phyloP scores from a whole-genome alignment of 106 monocot genomes.

The Iris macrosiphon region DNA sequence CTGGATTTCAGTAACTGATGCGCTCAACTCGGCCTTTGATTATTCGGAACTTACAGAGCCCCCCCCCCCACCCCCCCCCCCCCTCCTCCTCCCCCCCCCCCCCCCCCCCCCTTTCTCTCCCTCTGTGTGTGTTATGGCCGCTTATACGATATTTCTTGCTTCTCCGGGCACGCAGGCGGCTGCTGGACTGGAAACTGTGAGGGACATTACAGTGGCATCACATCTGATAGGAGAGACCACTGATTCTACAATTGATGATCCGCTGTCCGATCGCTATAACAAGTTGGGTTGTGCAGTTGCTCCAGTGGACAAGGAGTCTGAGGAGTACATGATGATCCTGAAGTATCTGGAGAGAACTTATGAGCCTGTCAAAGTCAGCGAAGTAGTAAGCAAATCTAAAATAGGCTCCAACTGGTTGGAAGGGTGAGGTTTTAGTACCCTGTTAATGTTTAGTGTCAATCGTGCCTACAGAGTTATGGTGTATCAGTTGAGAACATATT shows the following conservation, averaged over 20 bases:
- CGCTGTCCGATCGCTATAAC: slow-evolving; percentile 41
- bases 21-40: slow-evolving; percentile 59
- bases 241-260: slow-evolving; percentile 40
- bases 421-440: too few species aligned
- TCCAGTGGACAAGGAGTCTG: slow-evolving; percentile 53
- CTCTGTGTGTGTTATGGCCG: too few species aligned
- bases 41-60: slow-evolving; percentile 29
- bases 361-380: slow-evolving; percentile 40
- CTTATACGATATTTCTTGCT: too few species aligned
- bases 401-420: too few species aligned
- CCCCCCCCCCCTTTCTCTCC: too few species aligned
- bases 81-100: too few species aligned
- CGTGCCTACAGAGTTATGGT: slow-evolving; percentile 49
- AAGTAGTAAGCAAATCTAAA: slow-evolving; percentile 46
- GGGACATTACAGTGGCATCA: slow-evolving; percentile 54
- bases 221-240: slow-evolving; percentile 44
- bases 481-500: slow-evolving; percentile 52
- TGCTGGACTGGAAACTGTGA: slow-evolving; percentile 27
- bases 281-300: slow-evolving; percentile 41
- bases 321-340: slow-evolving; percentile 73
- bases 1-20: slow-evolving; percentile 63
- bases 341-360: slow-evolving; percentile 69
- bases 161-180: slow-evolving; percentile 32
- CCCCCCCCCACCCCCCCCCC: too few species aligned
- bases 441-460: too few species aligned